Evolutionary conservation across 352 stramenopile genomes (phyloP).

Genomic region (Phytophthora vignae): DNA sequence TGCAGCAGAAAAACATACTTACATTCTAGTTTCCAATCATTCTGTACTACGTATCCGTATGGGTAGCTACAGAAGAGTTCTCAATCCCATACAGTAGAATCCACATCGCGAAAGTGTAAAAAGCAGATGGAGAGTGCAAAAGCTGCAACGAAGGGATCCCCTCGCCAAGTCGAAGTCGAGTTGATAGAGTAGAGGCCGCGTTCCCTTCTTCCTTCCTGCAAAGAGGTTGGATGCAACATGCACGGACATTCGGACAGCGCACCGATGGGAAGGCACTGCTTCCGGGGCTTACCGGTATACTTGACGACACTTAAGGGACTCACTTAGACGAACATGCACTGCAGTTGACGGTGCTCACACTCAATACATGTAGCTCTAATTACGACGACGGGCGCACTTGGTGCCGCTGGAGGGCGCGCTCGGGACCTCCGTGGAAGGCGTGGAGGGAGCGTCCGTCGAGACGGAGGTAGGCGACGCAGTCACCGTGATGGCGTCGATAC

Average conservation of each 20-base stretch:
- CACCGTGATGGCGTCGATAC: not conserved
- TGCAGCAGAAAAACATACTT: no score
- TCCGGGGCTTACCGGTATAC: conserved; percentile 6
- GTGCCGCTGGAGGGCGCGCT: conserved; percentile 7
- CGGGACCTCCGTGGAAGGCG: conserved; percentile 20
- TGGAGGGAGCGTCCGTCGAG: conserved; percentile 2
- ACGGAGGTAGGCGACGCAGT: not conserved
- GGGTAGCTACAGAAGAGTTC: no score
- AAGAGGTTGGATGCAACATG: not conserved
- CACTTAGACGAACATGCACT: conserved; percentile 10
- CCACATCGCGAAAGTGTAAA: no score
- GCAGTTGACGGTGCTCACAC: not conserved
- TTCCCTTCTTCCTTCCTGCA: not conserved
- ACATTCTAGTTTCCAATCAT: no score
- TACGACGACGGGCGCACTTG: conserved; percentile 9
- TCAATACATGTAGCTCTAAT: conserved; percentile 24
- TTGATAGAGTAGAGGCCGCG: not conserved
- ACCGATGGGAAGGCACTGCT: not conserved
- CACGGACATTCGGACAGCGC: conserved; percentile 1
- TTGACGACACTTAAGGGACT: conserved; percentile 10
- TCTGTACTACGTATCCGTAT: no score
- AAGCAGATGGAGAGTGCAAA: not conserved
- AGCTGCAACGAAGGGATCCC: not conserved
- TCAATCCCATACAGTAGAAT: no score
- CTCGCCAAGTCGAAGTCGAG: not conserved